phyloP scores from a whole-genome alignment of 73 alveolate species.

The Tetrahymena thermophila region DNA sequence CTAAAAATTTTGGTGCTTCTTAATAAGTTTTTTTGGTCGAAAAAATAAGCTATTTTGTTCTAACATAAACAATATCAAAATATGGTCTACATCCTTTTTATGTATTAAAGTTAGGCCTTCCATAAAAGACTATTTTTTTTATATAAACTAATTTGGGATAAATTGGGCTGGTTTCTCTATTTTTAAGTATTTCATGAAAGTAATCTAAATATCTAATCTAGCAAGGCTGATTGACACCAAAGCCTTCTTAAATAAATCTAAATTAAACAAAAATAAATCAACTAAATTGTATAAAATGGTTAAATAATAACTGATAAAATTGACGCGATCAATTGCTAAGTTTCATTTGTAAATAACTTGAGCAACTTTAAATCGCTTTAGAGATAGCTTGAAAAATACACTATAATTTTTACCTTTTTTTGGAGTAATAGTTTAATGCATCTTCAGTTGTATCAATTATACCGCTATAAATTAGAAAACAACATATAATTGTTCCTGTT shows the following conservation, averaged over 20 bases:
- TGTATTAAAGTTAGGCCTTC: slow-evolving; percentile 45
- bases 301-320: not conserved
- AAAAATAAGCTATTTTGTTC: slow-evolving; percentile 26
- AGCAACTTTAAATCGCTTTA: too few species aligned
- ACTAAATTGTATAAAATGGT: too few species aligned
- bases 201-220: slow-evolving; percentile 53
- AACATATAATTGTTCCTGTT: slow-evolving; percentile 72
- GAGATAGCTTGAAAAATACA: too few species aligned
- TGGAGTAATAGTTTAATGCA: slow-evolving; percentile 56
- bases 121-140: slow-evolving; percentile 18
- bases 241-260: slow-evolving; percentile 38
- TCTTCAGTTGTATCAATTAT: slow-evolving; percentile 47
- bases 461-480: slow-evolving; percentile 59
- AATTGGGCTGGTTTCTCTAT: not conserved
- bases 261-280: not conserved
- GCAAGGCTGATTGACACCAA: slow-evolving; percentile 68
- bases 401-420: slow-evolving; percentile 11
- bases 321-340: not conserved
- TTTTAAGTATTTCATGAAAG: slow-evolving; percentile 25
- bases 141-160: slow-evolving; percentile 5
- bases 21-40: slow-evolving; percentile 21
- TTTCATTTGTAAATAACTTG: not conserved
- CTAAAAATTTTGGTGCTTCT: slow-evolving; percentile 5
- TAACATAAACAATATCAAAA: slow-evolving; percentile 48
- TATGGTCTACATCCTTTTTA: slow-evolving; percentile 49